Conservation (phyloP, 2,329 filamentous ascomycete species). For the Nothomitra cinnamomea region DNA sequence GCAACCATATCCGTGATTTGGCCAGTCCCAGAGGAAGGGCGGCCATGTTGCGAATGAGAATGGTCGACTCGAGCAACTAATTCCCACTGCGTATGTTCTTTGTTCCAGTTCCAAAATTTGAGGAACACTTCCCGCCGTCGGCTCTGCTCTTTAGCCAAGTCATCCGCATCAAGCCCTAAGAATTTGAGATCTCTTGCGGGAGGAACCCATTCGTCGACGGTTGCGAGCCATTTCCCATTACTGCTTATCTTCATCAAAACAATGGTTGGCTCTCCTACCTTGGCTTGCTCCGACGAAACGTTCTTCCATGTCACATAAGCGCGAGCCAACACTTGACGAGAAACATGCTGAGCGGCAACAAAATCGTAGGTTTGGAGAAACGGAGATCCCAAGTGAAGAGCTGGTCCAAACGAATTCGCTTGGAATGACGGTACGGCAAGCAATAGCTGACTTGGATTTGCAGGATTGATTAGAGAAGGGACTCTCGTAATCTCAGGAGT, state of each 20-base stretch:
- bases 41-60: constrained; percentile 46
- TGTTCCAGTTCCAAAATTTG: constrained; percentile 72
- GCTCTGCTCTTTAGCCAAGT: constrained; percentile 24
- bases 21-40: constrained; percentile 31
- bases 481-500: constrained; percentile 10
- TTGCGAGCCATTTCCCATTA: constrained; percentile 80
- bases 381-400: constrained; percentile 29
- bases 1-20: constrained; percentile 56
- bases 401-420: constrained; percentile 18
- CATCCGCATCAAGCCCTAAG: constrained; percentile 26
- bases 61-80: constrained; percentile 70
- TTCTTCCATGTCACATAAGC: constrained; percentile 76
- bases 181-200: constrained; percentile 49
- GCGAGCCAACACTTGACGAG: constrained; percentile 75
- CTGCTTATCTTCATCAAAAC: constrained; percentile 57
- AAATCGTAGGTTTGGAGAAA: constrained; percentile 78
- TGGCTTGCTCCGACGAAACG: constrained; percentile 50
- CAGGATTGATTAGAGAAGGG: constrained; percentile 25
- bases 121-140: constrained; percentile 56
- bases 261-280: constrained; percentile 62
- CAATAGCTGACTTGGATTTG: constrained; percentile 24
- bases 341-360: constrained; percentile 57
- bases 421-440: constrained; percentile 35
- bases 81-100: constrained; percentile 41
- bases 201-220: constrained; percentile 79